Conservation (phyloP, 2,329 filamentous ascomycete species). For the Ramichloridium luteum region DNA sequence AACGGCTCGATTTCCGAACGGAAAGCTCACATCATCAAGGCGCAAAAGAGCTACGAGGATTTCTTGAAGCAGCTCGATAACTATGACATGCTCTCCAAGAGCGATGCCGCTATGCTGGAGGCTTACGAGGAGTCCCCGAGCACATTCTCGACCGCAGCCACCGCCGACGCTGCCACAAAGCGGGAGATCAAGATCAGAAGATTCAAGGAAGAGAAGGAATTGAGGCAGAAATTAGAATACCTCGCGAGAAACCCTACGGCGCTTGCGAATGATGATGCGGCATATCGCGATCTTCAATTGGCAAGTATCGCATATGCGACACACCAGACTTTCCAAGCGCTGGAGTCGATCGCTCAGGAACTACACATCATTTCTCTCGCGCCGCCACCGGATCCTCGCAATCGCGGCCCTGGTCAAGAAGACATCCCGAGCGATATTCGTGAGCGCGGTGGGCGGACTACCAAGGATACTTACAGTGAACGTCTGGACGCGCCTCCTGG, state of each 20-base stretch:
- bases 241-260: conserved; percentile 47
- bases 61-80: conserved; percentile 67
- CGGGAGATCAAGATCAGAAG: conserved; percentile 76
- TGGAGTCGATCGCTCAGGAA: conserved; percentile 82
- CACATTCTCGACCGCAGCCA: conserved; percentile 60
- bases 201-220: conserved; percentile 72
- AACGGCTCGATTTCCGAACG: conserved; percentile 45
- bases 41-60: conserved; percentile 60
- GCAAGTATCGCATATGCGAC: conserved; percentile 60
- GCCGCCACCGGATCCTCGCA: conserved; percentile 36
- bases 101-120: conserved; percentile 58
- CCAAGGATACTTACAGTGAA: conserved; percentile 49
- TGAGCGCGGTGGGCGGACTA: conserved; percentile 30
- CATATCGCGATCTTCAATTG: conserved; percentile 66
- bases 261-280: conserved; percentile 67
- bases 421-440: conserved; percentile 29
- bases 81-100: conserved; percentile 57
- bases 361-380: conserved; percentile 68
- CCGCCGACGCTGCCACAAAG: conserved; percentile 53
- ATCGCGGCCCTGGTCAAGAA: conserved; percentile 18
- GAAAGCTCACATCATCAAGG: conserved; percentile 47
- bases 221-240: conserved; percentile 72
- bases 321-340: conserved; percentile 69
- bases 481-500: conserved; percentile 56
- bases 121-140: conserved; percentile 59